Percentiles rank a stretch among this genome's conserved stretches.
These are phyloP conservation scores for Artemisia annua DNA, from an alignment of 129 eudicot species.

Conservation along the genomic window DNA sequence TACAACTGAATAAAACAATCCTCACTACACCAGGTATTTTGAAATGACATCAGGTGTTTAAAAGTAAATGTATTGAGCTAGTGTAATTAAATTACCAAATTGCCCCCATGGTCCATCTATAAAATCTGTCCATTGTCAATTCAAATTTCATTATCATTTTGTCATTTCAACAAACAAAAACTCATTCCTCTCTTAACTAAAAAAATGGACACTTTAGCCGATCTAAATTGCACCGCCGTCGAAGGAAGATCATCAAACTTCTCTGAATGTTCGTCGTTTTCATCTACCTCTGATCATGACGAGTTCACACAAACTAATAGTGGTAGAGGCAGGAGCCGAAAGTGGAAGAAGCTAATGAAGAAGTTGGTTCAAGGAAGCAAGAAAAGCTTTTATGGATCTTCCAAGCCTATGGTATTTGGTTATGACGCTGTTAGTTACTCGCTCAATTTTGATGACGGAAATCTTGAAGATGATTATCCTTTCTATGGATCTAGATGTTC, in stretches of 20 bases:
- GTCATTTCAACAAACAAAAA: slow-evolving; percentile 11
- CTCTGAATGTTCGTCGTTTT: slow-evolving; percentile 25
- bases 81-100: too few relatives aligned
- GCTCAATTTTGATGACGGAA: slow-evolving; percentile 69
- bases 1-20: too few relatives aligned
- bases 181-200: neutral
- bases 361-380: slow-evolving; percentile 53
- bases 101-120: slow-evolving; percentile 1
- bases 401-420: slow-evolving; percentile 39
- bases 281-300: slow-evolving; percentile 46
- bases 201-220: neutral
- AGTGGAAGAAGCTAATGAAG: slow-evolving; percentile 51
- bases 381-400: slow-evolving; percentile 41
- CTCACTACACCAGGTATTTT: neutral
- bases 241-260: slow-evolving; percentile 19
- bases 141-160: neutral
- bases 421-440: slow-evolving; percentile 72
- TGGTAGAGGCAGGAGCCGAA: slow-evolving; percentile 6
- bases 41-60: too few relatives aligned
- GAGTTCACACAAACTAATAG: slow-evolving; percentile 32
- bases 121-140: neutral
- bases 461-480: neutral
- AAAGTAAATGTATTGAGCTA: too few relatives aligned
- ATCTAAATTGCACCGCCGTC: neutral
- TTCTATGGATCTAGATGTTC: too few relatives aligned